phyloP scores from a whole-genome alignment of 2,329 filamentous ascomycete species.

The Diaporthe ilicicola region DNA sequence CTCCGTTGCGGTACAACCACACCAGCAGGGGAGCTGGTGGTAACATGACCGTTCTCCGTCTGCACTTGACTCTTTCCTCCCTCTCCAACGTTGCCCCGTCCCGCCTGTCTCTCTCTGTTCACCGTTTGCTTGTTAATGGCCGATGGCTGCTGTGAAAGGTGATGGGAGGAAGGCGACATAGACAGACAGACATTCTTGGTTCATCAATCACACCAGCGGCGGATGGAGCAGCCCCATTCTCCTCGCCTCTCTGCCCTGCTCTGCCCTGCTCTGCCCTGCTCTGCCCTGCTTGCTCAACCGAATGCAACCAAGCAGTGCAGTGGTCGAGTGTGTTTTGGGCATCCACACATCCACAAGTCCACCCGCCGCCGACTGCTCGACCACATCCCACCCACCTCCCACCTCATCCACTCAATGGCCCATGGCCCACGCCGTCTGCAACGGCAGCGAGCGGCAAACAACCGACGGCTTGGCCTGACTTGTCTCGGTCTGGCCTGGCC shows the following conservation, averaged over 20 bases:
- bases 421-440: not conserved
- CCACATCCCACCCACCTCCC: not conserved
- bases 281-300: not conserved
- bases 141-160: too few species aligned
- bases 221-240: not conserved
- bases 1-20: too few species aligned
- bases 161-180: too few species aligned
- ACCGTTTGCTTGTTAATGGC: too few species aligned
- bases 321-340: not conserved
- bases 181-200: not conserved
- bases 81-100: not conserved
- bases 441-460: not conserved
- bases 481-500: not conserved
- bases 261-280: not conserved
- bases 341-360: not conserved
- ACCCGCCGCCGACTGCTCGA: not conserved
- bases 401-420: conserved; percentile 3
- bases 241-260: not conserved
- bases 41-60: not conserved
- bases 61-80: not conserved
- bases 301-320: not conserved
- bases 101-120: not conserved
- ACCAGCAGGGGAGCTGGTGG: too few species aligned
- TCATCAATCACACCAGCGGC: not conserved
- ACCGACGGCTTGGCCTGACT: not conserved